Evolutionary conservation across 768 basidiomycete species (phyloP), one percentile per base, ranked within the genome.

Genomic region (Plicaturopsis crispa): DNA sequence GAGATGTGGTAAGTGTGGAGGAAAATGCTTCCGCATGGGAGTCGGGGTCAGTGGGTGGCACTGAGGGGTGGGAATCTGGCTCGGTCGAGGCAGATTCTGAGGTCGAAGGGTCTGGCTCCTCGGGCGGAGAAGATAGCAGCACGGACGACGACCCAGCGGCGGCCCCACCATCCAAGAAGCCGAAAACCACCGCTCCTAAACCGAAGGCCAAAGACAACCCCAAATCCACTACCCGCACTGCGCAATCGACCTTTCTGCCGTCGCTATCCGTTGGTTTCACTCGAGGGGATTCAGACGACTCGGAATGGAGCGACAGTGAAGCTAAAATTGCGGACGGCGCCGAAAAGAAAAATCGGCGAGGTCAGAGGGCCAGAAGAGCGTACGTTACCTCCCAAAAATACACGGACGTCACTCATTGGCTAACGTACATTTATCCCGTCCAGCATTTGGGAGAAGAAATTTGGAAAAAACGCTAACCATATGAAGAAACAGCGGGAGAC

Each of bases 361-460:
- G 94, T 21, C 96, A 99, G 57, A 65, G 92, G 35, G 94, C 94
- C n/a, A 70, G 96, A 43, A 70, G 84, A 63, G 87, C 86, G 96
- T 96, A 58, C 73, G 93, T 82, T 11, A 4, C 42, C 3, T 24
- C 6, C 14, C 32, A 3, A 17, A 10, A 10, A 16, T 24, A 35
- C n/a, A n/a, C n/a, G n/a, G 31, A 28, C 39, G 36, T 42, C 4
- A 20, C 19, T 31, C 33, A 33, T 39, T 34, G 6, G 12, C 23
- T 41, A 19, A 34, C 41, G 35, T 7, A 18, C 23, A 31, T 31
- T 19, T 26, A 16, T 33, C 17, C 16, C 16, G 11, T 36, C 28
- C 19, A 97, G 93, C 2, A 96, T 98, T 48, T 97, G 94, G 93
- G 94, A 97, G 63, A 93, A 91, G 65, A 97, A 92, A 59, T 98